Evolutionary conservation across 306 rosid genomes (phyloP), one percentile per base, ranked within the genome.

Genomic region (Ziziphus jujuba): DNA sequence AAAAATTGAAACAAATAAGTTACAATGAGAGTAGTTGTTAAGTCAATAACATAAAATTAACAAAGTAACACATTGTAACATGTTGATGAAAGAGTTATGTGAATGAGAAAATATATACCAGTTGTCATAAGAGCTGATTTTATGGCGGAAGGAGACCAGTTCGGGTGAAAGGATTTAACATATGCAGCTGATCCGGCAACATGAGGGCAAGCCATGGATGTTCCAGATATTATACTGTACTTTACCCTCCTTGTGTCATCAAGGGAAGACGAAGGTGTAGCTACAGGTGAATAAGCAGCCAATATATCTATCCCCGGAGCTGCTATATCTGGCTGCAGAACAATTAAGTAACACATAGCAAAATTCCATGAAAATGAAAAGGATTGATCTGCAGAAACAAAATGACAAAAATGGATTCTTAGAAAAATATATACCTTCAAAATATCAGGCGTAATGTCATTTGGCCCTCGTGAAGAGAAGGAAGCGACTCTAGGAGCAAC

Each of bases 201-300:
- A 54, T 79, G 83, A 1, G 79, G 83, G 36, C 72, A 73, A 73
- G 79, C 14, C 79, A 77, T 75, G 40, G 84, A 80, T 19, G 80
- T 80, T 22, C 80, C 78, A 0, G 77, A 66, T 0, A 25, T 12
- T 7, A 80, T 36, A 15, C 38, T 80, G 57, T 45, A 80, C 13
- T 34, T 20, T 1, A 66, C 71, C 1, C 19, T 35, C 60, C 67
- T 75, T 3, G 3, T 49, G 15, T 75, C 81, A 0, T 12, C 22
- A 5, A 1, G 6, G 11, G 7, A 33, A 17, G 8, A 16, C 3
- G 81, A 55, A 9, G 71, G 67, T 13, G 73, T 8, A 20, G 23
- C 52, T 0, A 17, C n/a, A 2, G 54, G 36, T 11, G 84, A 57
- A 49, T 43, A 80, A 0, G 81, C 74, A 13, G 84, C 81, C 7